These are phyloP conservation scores for Rhodotorula graminis DNA, from an alignment of 768 basidiomycete species.

Conservation along the genomic window DNA sequence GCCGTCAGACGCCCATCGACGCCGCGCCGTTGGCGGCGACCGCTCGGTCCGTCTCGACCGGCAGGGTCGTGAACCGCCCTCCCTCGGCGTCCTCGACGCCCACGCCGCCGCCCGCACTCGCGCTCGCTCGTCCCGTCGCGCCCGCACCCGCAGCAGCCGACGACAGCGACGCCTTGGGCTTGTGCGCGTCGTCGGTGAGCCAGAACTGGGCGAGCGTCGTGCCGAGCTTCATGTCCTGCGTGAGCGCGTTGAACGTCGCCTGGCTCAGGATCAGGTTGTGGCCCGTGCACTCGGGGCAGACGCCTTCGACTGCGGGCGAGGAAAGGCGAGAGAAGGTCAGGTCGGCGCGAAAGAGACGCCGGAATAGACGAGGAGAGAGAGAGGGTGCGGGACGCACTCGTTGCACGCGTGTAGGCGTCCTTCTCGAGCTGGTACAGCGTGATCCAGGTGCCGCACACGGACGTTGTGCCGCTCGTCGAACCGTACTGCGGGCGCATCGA, in stretches of 20 bases:
- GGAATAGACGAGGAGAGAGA: not conserved
- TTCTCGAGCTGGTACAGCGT: slow-evolving; percentile 28
- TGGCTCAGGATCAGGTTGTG: slow-evolving; percentile 10
- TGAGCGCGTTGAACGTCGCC: slow-evolving; percentile 5
- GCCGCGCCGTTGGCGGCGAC: too few relatives aligned
- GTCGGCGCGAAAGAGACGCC: not conserved
- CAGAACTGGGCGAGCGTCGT: slow-evolving; percentile 31
- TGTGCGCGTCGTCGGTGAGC: slow-evolving; percentile 8
- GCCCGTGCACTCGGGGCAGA: slow-evolving; percentile 9
- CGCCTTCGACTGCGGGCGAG: slow-evolving; percentile 11
- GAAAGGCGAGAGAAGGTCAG: not conserved
- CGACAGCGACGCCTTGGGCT: not conserved
- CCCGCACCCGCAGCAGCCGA: not conserved
- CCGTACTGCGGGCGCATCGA: slow-evolving; percentile 9
- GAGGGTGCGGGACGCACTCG: slow-evolving; percentile 5
- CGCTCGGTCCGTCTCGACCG: too few relatives aligned
- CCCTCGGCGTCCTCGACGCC: too few relatives aligned
- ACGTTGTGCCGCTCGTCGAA: not conserved
- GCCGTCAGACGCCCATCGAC: too few relatives aligned
- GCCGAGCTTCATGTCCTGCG: slow-evolving; percentile 24
- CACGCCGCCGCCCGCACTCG: not conserved
- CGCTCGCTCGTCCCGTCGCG: not conserved
- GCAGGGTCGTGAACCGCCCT: too few relatives aligned
- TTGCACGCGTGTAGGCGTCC: slow-evolving; percentile 5
- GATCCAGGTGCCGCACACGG: slow-evolving; percentile 18